Evolutionary conservation across 768 basidiomycete genomes (phyloP), one percentile per base, ranked within the genome.

Genomic region (Paxillus ammoniavirescens): DNA sequence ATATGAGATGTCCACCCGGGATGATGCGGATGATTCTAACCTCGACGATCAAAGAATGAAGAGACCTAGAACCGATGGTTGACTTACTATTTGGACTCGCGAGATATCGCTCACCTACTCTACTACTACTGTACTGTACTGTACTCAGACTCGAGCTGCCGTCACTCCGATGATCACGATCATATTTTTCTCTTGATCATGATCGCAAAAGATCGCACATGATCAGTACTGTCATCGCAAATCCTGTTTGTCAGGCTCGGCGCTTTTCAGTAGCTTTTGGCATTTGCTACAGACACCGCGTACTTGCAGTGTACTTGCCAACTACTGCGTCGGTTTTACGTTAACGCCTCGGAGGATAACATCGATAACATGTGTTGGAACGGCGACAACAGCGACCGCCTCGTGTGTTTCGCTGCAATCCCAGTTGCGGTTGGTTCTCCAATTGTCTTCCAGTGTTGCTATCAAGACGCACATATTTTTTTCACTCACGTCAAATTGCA

Each of bases 1-100:
- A 4, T 84, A 78, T 62, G 74, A 77, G 13, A 75, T 87, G 69
- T 67, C 78, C 21, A 56, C 59, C 6, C 64, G 59, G 30, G 40
- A 57, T 17, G 37, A 41, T 46, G 14, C 35, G 23, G 52, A 61
- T 23, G 26, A 53, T 9, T 9, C 52, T 7, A 30, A 59, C 28
- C 40, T 44, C 28, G 42, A 60, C 28, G 59, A 57, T 14, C 57
- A 56, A 12, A 35, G 23, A 13, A 37, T 57, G 28, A 69, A 69
- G 54, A 65, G 67, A 26, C 56, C 69, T 10, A 64, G 60, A 56
- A 61, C 49, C 43, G 62, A 71, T 42, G 36, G 47, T 36, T 59
- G 46, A 37, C 30, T 49, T 3, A 21, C 21, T 2, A 21, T 21
- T 26, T 26, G 26, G 5, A 26, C 5, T 4, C 42, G 18, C 15